Evolutionary conservation across 129 eudicot genomes (phyloP), one percentile per base, ranked within the genome.

Genomic region (Silybum marianum): DNA sequence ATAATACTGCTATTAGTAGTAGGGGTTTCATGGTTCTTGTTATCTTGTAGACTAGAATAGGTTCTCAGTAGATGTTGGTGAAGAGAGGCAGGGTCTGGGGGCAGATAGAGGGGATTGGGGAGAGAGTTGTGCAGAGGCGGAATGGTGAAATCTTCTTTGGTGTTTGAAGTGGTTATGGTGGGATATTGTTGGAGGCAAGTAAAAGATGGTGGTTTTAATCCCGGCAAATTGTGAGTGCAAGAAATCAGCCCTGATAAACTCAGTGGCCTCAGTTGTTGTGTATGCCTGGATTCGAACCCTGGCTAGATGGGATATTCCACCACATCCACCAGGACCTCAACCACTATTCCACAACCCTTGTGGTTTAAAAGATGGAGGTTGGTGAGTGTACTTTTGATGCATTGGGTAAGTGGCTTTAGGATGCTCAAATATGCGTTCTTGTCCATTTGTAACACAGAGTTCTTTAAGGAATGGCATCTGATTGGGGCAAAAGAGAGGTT

Each of bases 401-500:
- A 60, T 19, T 60, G 67, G 24, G 25, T 60, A 60, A 60, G 67
- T 18, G 67, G 67, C 67, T 60, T 18, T 60, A 60, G 24, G 67
- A 60, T 60, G 25, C 24, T 60, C 9, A 60, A 60, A 19, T 19
- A 60, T 60, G 60, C 9, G 69, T 65, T 23, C 30, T 4, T 9
- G 69, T 21, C 30, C 3, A 65, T 8, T 8, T n/a, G 23, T 58
- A n/a, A 58, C 23, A 58, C 19, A 58, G 66, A 58, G 23, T 58
- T n/a, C 9, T 72, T 38, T 38, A 72, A 72, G 66, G 66, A 58
- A 14, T 24, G 78, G 19, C 39, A 6, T 74, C 78, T 58, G 66
- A 58, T 58, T 58, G 23, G 23, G 66, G 66, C 23, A 58, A 58
- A 58, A 18, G 23, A n/a, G 66, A 58, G n/a, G 66, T 58, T 58